Conservation (phyloP, 192 early-diverging fungal genomes). For the Mortierella claussenii region DNA sequence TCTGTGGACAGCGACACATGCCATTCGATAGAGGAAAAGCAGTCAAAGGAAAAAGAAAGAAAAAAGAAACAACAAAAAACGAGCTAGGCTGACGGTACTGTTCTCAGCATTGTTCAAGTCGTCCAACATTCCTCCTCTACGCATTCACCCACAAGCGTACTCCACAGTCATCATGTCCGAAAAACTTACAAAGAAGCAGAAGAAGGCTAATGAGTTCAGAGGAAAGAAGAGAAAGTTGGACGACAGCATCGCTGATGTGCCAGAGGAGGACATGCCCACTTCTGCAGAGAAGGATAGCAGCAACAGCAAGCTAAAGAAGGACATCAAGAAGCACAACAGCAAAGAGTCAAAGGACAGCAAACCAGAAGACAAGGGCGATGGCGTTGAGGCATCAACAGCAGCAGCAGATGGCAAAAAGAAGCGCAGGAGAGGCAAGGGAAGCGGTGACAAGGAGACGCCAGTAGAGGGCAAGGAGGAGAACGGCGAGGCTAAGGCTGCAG, state of each 20-base stretch:
- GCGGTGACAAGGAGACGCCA: constrained; percentile 24
- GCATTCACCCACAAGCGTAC: neutral
- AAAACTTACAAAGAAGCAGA: constrained; percentile 62
- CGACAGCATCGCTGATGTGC: constrained; percentile 41
- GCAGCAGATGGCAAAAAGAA: constrained; percentile 20
- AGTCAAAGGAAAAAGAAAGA: constrained; percentile 11
- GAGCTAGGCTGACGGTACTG: neutral
- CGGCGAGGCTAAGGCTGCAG: too few species aligned
- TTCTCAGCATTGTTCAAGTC: neutral
- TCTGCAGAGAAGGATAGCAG: constrained; percentile 6
- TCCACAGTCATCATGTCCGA: constrained; percentile 30
- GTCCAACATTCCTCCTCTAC: neutral
- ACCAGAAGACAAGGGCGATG: constrained; percentile 2
- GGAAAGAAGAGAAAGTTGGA: constrained; percentile 58
- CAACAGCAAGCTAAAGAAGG: constrained; percentile 7
- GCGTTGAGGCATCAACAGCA: neutral
- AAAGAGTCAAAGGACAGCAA: neutral
- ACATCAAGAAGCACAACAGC: neutral
- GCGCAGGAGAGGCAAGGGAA: constrained; percentile 50
- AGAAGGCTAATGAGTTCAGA: constrained; percentile 60
- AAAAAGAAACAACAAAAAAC: neutral
- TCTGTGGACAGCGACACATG: neutral
- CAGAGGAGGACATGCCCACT: constrained; percentile 29
- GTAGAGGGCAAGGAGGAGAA: constrained; percentile 6
- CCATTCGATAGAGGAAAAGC: neutral